Evolutionary conservation across 805 yeast species (phyloP).

Genomic region (Priceomyces fermenticarens): DNA sequence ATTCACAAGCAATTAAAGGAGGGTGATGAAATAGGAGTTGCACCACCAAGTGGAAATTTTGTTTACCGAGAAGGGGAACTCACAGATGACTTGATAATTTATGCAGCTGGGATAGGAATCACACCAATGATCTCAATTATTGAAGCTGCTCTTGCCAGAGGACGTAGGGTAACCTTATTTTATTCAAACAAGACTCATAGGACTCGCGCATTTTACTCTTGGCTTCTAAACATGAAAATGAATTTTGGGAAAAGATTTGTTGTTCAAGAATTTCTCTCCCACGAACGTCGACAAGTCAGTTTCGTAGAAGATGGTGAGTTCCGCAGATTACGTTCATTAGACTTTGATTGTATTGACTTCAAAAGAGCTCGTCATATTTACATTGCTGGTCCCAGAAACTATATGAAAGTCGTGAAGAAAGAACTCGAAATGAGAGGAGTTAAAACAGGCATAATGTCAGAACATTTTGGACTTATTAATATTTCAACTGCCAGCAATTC

Average conservation of each 20-base stretch:
- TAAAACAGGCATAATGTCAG: slow-evolving; percentile 17
- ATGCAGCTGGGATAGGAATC: slow-evolving; percentile 66
- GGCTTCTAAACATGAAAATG: slow-evolving; percentile 15
- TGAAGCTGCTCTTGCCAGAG: slow-evolving; percentile 33
- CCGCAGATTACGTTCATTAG: slow-evolving; percentile 12
- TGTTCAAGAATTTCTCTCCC: slow-evolving; percentile 20
- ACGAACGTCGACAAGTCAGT: slow-evolving; percentile 2
- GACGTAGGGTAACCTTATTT: slow-evolving; percentile 27
- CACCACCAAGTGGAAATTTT: slow-evolving; percentile 62
- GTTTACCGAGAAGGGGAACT: slow-evolving; percentile 24
- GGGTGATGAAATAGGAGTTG: slow-evolving; percentile 48
- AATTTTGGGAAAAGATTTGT: slow-evolving; percentile 13
- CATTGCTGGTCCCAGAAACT: slow-evolving; percentile 32
- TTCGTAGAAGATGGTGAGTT: not conserved
- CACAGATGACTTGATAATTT: slow-evolving; percentile 33
- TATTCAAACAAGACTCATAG: slow-evolving; percentile 27
- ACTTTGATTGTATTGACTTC: slow-evolving; percentile 17
- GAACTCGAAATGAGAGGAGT: slow-evolving; percentile 18
- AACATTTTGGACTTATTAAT: slow-evolving; percentile 32
- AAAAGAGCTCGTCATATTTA: slow-evolving; percentile 22
- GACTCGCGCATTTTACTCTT: slow-evolving; percentile 21
- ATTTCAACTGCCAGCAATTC: slow-evolving; percentile 8
- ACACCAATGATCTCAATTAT: slow-evolving; percentile 60
- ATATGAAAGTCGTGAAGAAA: slow-evolving; percentile 24
- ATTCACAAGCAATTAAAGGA: slow-evolving; percentile 46